Base-by-base conservation (phyloP, 2,329 filamentous ascomycete genomes). In the Claviceps paspali region DNA sequence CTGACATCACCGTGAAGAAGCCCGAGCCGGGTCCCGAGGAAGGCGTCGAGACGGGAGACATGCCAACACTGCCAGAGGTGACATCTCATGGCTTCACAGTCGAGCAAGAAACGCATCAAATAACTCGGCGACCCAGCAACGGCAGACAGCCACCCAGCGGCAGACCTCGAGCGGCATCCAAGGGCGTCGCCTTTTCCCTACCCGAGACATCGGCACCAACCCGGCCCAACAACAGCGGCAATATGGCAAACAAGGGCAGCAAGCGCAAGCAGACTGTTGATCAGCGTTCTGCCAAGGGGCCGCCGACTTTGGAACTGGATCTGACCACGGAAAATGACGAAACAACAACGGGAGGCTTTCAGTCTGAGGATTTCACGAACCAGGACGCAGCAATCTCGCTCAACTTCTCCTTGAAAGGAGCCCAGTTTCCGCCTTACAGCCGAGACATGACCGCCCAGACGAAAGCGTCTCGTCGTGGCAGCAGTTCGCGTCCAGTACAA, bases 1-100 rank as follows among this genome's bases (percentile, higher is more conserved):
- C 70, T 17, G 70, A 75, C 43, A 73, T 73, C 42, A 74, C 70
- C 2, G 58, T 72, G 24, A 62, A 68, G 38, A 60, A 55, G 4
- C 60, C 63, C 38, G 54, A 57, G 17, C 48, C 52, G 18, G 52
- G 36, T 6, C 43, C 43, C 2, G 40, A 29, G 8, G 56, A 62
- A 40, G 51, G 49, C 40, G 56, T 52, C 4, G 51, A 52, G 33
- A 53, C 51, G 2, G 50, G 50, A 34, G 53, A 59, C 4, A 35
- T 52, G 41, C 46, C 49, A 7, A 38, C 35, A 9, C 41, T 52
- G 24, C 51, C 49, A 2, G 56, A 58, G 29, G 41, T 54, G 33
- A 56, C 55, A 2, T 52, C 54, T 4, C 51, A 56, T 21, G 59
- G 51, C 35, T 49, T 50, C 15, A 52, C 49, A 18, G 52, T 51